phyloP scores from a whole-genome alignment of 148 eudicot species.

The Talinum fruticosum region DNA sequence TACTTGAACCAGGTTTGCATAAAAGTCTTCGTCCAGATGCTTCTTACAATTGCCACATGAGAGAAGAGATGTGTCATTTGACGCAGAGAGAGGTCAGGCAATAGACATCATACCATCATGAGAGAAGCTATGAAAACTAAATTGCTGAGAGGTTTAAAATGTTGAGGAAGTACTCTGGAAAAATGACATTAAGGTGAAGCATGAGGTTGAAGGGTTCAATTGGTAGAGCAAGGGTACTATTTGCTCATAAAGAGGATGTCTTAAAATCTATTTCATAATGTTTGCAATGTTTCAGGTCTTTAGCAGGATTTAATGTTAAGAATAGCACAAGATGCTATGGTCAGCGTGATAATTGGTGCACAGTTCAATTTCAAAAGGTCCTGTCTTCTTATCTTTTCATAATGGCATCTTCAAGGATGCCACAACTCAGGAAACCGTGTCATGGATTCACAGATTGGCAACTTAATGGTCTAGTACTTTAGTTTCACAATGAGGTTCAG shows the following conservation, averaged over 20 bases:
- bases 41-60: not conserved
- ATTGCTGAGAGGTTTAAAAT: not conserved
- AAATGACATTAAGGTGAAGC: not conserved
- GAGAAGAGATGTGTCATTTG: not conserved
- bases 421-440: not conserved
- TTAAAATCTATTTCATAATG: no score
- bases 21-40: not conserved
- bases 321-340: not conserved
- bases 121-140: not conserved
- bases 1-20: not conserved
- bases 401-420: not conserved
- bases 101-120: not conserved
- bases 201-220: not conserved
- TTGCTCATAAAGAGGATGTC: not conserved
- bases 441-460: not conserved
- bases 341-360: not conserved
- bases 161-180: not conserved
- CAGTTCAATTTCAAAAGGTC: not conserved
- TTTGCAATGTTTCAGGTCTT: not conserved
- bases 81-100: not conserved
- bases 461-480: not conserved
- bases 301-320: not conserved
- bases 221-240: not conserved
- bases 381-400: no score
- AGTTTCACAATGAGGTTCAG: not conserved